Evolutionary conservation across 2,329 filamentous ascomycete species (phyloP).

Genomic region (Neonectria hederae): DNA sequence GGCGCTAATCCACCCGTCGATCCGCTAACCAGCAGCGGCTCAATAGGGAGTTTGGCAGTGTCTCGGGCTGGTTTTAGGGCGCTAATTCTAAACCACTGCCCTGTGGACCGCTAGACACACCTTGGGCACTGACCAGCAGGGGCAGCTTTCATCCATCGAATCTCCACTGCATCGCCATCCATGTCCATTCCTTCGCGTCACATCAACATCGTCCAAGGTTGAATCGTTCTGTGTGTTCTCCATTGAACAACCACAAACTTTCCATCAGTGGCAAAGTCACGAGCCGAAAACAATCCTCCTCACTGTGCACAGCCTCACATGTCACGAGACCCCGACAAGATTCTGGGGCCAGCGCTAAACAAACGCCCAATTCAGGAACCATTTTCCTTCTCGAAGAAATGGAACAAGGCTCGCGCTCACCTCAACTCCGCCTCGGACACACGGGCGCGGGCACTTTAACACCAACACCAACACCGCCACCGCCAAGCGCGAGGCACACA

Average conservation of each 20-base stretch:
- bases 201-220: not conserved
- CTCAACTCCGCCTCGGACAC: not conserved
- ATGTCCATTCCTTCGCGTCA: not conserved
- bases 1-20: not conserved
- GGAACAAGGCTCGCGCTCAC: not conserved
- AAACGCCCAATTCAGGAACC: not conserved
- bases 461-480: not conserved
- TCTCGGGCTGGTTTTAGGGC: not conserved
- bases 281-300: not conserved
- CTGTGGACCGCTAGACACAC: no score
- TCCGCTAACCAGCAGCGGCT: not conserved
- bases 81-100: not conserved
- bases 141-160: not conserved
- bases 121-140: no score
- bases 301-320: not conserved
- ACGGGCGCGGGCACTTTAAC: not conserved
- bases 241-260: not conserved
- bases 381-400: not conserved
- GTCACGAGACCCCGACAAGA: not conserved
- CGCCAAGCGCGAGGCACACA: not conserved
- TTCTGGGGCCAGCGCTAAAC: not conserved
- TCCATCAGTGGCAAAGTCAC: not conserved
- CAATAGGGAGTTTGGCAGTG: no score
- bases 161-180: not conserved
- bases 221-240: no score